Percentiles rank a stretch among this genome's conserved stretches.
phyloP scores from a whole-genome alignment of 2,329 filamentous ascomycete genomes.

The Aspergillus pseudoglaucus region DNA sequence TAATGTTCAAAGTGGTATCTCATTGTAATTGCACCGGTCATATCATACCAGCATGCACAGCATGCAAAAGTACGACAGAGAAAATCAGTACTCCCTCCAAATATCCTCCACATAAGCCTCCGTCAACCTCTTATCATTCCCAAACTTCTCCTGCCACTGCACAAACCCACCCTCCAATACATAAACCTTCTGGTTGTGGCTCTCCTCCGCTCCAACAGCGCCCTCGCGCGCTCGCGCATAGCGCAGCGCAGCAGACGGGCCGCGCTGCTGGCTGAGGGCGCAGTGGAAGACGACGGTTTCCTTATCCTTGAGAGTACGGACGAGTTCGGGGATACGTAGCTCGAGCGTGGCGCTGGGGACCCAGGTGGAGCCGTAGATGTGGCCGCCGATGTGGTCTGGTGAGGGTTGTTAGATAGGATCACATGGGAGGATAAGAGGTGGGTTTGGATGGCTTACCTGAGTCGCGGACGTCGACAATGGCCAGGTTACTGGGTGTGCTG shows the following conservation, averaged over 20 bases:
- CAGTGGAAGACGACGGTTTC: slow-evolving; percentile 92
- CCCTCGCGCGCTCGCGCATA: slow-evolving; percentile 62
- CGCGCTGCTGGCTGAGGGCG: slow-evolving; percentile 81
- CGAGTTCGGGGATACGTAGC: slow-evolving; percentile 70
- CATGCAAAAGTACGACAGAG: not conserved
- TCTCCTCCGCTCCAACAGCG: slow-evolving; percentile 37
- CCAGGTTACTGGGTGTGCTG: slow-evolving; percentile 45
- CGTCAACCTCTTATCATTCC: slow-evolving; percentile 70
- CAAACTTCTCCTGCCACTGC: slow-evolving; percentile 78
- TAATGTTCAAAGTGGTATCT: not conserved
- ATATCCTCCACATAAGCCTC: slow-evolving; percentile 79
- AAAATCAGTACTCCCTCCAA: slow-evolving; percentile 55
- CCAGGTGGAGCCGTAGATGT: slow-evolving; percentile 73
- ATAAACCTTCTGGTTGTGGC: slow-evolving; percentile 61
- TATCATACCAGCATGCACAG: not conserved
- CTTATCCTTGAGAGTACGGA: slow-evolving; percentile 68
- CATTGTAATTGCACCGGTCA: not conserved
- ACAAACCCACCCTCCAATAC: slow-evolving; percentile 80
- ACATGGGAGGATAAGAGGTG: not conserved
- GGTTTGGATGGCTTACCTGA: slow-evolving; percentile 47
- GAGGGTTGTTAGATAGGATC: not conserved
- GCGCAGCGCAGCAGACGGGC: slow-evolving; percentile 72
- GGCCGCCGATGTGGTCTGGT: slow-evolving; percentile 79
- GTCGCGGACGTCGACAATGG: slow-evolving; percentile 85
- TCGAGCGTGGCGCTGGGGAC: slow-evolving; percentile 69